Base-by-base conservation (phyloP, 345 rosid genomes). In the Murraya koenigii region DNA sequence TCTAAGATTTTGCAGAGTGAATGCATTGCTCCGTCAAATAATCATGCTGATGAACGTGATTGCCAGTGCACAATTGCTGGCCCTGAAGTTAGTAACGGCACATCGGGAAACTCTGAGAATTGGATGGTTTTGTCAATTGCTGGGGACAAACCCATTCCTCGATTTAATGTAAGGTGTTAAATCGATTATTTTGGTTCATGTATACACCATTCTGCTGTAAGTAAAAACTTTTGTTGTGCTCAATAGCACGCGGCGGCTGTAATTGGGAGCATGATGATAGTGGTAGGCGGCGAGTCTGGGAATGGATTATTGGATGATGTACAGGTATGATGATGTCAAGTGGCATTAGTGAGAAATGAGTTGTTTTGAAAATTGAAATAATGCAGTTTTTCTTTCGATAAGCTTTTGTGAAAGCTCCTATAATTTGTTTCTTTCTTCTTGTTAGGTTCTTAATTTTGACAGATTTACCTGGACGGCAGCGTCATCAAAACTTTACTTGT, bases 251-350 rank as follows among this genome's bases (percentile, higher is more conserved):
- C 98, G 0, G 95, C 99, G 0, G 89, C 97, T 23, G 88, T 92
- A 30, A 87, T 94, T 78, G 99, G 92, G 76, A 94, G 92, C 89
- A 96, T 91, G 86, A 92, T 96, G 99, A 88, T 96, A 59, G 95
- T 92, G 60, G 95, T 92, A 77, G 98, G 99, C 74, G 99, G 99
- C 32, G 99, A 96, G 85, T 88, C 97, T 71, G 90, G 90, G 75
- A 88, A 78, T 71, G 95, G 93, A 78, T 79, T 94, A 75, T 85
- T 96, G 80, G 98, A 90, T 86, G 99, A 96, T 88, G 95, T 94
- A 58, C 97, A 94, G 97, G 99, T 96, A 90, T 63, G 60, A 30
- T 10, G 66, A 0, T 14, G 35, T 41, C 58, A 47, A 66, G 20
- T n/a, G 41, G 49, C 49, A 38, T 49, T 44, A 63, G 39, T 32